Evolutionary conservation across 2,329 filamentous ascomycete species (phyloP), one percentile per base, ranked within the genome.

Genomic region (Pseudopithomyces maydicus): DNA sequence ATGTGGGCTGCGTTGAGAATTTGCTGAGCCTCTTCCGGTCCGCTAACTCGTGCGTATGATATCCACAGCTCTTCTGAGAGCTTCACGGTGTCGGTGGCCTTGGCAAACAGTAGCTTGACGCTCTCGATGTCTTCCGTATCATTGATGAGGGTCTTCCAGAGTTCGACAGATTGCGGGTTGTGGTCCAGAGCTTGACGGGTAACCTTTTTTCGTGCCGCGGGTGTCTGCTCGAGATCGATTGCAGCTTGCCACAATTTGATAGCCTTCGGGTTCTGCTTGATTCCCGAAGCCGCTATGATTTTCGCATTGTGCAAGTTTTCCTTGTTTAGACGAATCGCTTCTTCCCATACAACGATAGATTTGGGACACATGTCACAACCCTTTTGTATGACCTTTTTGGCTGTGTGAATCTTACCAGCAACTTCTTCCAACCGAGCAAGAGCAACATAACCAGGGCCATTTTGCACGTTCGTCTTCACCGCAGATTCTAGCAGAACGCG

Each of bases 121-220:
- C 97, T 92, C 29, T 89, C 90, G 0, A 90, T 86, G 65, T 97
- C 90, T 69, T 97, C 94, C 71, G 98, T 95, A 54, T 98, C 80
- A 66, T 98, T 98, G 61, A 99, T 94, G 5, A 94, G 90, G 73
- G 96, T 92, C 74, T 98, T 99, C 95, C 95, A 99, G n/a, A 99
- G 84, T 41, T 91, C 89, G 46, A 98, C 95, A 0, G 94, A 98
- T 70, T 97, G 92, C 0, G 93, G 93, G 39, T 97, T 90, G 69
- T 97, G 89, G 68, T 98, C 91, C 43, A 99, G 82, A 0, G 95
- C 96, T 71, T 96, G 91, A 54, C 93, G 86, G 33, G 97, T 87
- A 7, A 99, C 95, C 71, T 92, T 88, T 79, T 98, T 98, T 78
- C 96, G 96, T 11, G 92, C 91, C 57, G 89, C 85, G 1, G 87